phyloP scores from a whole-genome alignment of 768 basidiomycete genomes.

The Leccinum uliginosum region DNA sequence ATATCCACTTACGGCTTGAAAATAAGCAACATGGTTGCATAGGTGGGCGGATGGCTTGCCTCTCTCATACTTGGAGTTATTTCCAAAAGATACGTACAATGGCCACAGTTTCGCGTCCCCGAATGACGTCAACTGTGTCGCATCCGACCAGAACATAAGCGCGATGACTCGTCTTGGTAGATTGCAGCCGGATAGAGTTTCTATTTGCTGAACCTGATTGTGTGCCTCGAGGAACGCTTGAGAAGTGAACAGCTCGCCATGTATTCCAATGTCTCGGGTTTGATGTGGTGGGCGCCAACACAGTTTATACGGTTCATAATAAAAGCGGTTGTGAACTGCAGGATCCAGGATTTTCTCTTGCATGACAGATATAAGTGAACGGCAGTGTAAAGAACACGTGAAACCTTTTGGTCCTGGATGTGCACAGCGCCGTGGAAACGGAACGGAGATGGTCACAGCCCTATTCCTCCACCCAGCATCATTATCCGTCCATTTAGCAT shows the following conservation, averaged over 20 bases:
- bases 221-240: not conserved
- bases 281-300: not conserved
- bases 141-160: slow-evolving; percentile 1
- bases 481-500: not conserved
- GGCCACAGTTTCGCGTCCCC: not conserved
- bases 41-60: not conserved
- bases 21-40: too few species aligned
- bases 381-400: not conserved
- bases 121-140: not conserved
- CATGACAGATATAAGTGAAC: not conserved
- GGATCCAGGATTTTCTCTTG: not conserved
- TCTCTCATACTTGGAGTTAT: not conserved
- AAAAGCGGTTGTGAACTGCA: not conserved
- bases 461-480: not conserved
- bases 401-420: not conserved
- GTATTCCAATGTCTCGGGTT: not conserved
- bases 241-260: not conserved
- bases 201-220: not conserved
- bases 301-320: not conserved
- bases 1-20: not conserved
- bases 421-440: not conserved
- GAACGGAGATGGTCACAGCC: not conserved
- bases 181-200: not conserved
- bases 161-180: not conserved
- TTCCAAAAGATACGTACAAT: not conserved